A percentile compares a stretch with the other conserved stretches of the same genome.
Evolutionary conservation across 1,284 basidiomycete genomes (phyloP).

Genomic region (Schizophyllum commune): DNA sequence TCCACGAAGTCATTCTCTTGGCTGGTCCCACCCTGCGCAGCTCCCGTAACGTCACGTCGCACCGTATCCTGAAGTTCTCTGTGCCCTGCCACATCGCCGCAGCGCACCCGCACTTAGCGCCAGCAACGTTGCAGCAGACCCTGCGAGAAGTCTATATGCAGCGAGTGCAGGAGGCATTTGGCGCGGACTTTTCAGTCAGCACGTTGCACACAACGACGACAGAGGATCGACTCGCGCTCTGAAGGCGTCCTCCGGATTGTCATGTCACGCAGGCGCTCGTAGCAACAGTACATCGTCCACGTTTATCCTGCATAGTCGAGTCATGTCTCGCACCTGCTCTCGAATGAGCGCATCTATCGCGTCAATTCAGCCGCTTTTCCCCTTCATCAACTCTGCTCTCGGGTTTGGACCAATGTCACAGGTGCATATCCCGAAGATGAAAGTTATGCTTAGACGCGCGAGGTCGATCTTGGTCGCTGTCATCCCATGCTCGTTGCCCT

Average conservation of each 20-base stretch:
- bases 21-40: not conserved
- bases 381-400: no score
- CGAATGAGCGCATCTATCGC: no score
- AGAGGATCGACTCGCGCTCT: not conserved
- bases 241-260: not conserved
- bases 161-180: not conserved
- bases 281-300: no score
- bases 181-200: not conserved
- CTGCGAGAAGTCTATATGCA: not conserved
- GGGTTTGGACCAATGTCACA: no score
- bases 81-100: not conserved
- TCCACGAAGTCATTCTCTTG: constrained; percentile 29
- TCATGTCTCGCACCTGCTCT: no score
- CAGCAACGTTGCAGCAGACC: not conserved
- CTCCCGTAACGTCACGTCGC: not conserved
- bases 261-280: no score
- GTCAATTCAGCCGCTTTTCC: no score
- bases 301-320: no score
- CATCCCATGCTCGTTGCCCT: no score
- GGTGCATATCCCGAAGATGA: no score
- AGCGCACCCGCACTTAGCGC: not conserved
- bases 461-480: no score
- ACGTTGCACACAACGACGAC: not conserved
- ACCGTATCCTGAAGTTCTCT: not conserved
- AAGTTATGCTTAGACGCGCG: no score